A percentile compares a stretch with the other conserved stretches of the same genome.
phyloP scores from a whole-genome alignment of 2,329 filamentous ascomycete genomes.

The Rugonectria rugulosa region DNA sequence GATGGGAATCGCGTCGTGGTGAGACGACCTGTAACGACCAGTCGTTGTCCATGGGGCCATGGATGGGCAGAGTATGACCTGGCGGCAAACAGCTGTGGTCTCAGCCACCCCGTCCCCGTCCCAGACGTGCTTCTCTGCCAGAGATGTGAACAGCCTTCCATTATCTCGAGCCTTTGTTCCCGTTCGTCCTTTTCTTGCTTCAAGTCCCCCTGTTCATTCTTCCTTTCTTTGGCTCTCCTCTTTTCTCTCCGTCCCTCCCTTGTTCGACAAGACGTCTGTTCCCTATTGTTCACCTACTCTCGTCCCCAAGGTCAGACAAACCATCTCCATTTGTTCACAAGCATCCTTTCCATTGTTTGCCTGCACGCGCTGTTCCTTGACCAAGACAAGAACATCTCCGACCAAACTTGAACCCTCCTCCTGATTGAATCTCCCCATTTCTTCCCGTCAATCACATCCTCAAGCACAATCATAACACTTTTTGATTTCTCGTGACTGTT shows the following conservation, averaged over 20 bases:
- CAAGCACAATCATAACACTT: too few relatives aligned
- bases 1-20: conserved; percentile 17
- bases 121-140: too few relatives aligned
- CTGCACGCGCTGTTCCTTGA: conserved; percentile 1
- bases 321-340: not conserved
- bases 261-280: too few relatives aligned
- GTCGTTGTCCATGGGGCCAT: conserved; percentile 15
- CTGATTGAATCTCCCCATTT: too few relatives aligned
- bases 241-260: not conserved
- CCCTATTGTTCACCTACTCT: not conserved
- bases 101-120: not conserved
- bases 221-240: conserved; percentile 19
- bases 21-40: conserved; percentile 17
- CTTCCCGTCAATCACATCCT: too few relatives aligned
- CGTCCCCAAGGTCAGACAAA: too few relatives aligned
- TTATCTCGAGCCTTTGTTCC: conserved; percentile 23
- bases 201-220: conserved; percentile 1
- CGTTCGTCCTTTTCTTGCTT: conserved; percentile 8
- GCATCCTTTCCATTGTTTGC: not conserved
- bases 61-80: conserved; percentile 16
- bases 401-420: too few relatives aligned
- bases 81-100: conserved; percentile 12
- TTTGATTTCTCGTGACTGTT: too few relatives aligned
- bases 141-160: conserved; percentile 12
- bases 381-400: too few relatives aligned